A percentile compares a stretch with the other conserved stretches of the same genome.
These are phyloP conservation scores for Mallotus nudiflorus DNA, from an alignment of 345 rosid species.

Conservation along the genomic window DNA sequence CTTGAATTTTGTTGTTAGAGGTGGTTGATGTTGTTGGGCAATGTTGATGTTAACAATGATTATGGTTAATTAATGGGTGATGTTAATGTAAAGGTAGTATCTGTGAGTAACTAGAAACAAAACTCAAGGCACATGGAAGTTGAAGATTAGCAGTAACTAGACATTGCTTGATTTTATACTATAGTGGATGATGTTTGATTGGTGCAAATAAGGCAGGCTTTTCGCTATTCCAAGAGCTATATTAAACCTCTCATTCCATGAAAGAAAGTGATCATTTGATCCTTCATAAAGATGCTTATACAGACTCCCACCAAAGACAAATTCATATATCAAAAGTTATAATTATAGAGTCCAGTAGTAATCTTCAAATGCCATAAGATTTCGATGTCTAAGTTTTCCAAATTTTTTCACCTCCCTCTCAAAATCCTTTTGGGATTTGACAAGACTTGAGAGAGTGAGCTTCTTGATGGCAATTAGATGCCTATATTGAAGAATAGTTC, in stretches of 20 bases:
- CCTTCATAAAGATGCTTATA: constrained; percentile 88
- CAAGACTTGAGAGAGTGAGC: constrained; percentile 93
- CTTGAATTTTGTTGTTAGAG: too few relatives aligned
- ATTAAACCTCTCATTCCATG: constrained; percentile 89
- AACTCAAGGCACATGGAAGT: constrained; percentile 5
- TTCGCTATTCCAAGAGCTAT: constrained; percentile 87
- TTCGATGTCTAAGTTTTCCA: constrained; percentile 73
- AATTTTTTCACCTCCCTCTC: constrained; percentile 88
- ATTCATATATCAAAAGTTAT: constrained; percentile 86
- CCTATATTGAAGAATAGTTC: constrained; percentile 73
- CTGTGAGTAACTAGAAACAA: constrained; percentile 2
- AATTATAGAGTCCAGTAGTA: constrained; percentile 80
- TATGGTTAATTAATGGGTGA: too few relatives aligned
- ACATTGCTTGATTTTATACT: constrained; percentile 92
- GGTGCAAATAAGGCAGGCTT: constrained; percentile 83
- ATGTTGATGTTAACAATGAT: too few relatives aligned
- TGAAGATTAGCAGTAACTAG: constrained; percentile 19
- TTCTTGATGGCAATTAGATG: constrained; percentile 89
- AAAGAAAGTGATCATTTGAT: constrained; percentile 47
- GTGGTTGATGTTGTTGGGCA: too few relatives aligned
- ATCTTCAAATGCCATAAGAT: constrained; percentile 75
- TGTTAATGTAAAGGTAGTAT: too few relatives aligned
- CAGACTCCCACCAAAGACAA: constrained; percentile 78
- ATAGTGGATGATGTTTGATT: constrained; percentile 79
- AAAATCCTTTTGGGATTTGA: constrained; percentile 90